Evolutionary conservation across 768 basidiomycete genomes (phyloP).

Genomic region (Daedaleopsis nitida): DNA sequence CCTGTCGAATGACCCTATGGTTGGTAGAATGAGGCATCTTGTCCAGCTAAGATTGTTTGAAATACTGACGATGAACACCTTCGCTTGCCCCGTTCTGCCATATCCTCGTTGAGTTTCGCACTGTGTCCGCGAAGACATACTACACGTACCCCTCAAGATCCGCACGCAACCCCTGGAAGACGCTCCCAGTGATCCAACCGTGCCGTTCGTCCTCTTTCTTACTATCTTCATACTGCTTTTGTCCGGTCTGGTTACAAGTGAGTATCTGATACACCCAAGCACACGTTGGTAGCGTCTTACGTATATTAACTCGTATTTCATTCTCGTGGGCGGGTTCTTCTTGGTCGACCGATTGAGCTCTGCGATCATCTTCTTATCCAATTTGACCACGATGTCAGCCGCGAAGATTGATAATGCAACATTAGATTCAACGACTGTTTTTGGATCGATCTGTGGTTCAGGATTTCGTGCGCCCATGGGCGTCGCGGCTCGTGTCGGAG

Average conservation of each 20-base stretch:
- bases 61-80: constrained; percentile 77
- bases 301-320: constrained; percentile 86
- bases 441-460: constrained; percentile 25
- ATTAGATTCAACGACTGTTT: constrained; percentile 46
- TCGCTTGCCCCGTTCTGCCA: constrained; percentile 62
- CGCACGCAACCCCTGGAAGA: constrained; percentile 86
- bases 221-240: constrained; percentile 78
- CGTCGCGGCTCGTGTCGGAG: constrained; percentile 34
- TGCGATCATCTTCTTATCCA: constrained; percentile 63
- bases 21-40: neutral
- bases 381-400: constrained; percentile 62
- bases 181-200: constrained; percentile 65
- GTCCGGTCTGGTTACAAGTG: constrained; percentile 61
- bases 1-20: constrained; percentile 85
- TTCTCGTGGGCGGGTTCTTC: constrained; percentile 81
- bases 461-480: constrained; percentile 41
- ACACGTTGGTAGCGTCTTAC: constrained; percentile 40
- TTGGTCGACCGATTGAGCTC: constrained; percentile 92
- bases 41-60: neutral
- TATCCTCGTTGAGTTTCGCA: neutral
- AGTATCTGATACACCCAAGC: neutral
- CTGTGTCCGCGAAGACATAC: neutral
- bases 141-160: constrained; percentile 74
- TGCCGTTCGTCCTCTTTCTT: constrained; percentile 65
- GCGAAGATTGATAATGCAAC: constrained; percentile 67